These are phyloP conservation scores for Xanthoconium stramineum DNA, from an alignment of 768 basidiomycete species.

Conservation along the genomic window DNA sequence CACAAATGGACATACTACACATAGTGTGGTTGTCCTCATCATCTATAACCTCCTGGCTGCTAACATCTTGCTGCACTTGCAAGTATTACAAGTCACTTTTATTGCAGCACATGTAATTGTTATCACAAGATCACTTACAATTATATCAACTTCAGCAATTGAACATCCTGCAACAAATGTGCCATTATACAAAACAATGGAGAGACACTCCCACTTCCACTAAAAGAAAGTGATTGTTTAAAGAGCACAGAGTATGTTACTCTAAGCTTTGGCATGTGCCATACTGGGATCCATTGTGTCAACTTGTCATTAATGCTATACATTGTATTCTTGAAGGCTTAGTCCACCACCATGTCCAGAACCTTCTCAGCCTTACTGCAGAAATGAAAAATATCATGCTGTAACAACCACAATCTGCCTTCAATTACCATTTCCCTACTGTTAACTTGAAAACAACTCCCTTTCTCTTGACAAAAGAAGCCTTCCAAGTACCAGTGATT, in stretches of 20 bases:
- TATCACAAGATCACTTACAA: slow-evolving; percentile 11
- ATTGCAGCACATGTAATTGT: slow-evolving; percentile 32
- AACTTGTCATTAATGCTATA: slow-evolving; percentile 26
- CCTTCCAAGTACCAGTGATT: no score
- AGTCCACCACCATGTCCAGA: background rate
- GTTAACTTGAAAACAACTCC: no score
- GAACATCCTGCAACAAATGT: slow-evolving; percentile 9
- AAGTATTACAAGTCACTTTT: slow-evolving; percentile 18
- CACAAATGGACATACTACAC: slow-evolving; percentile 17
- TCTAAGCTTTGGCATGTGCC: slow-evolving; percentile 22
- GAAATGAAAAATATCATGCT: no score
- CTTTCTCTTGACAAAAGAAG: no score
- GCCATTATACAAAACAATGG: background rate
- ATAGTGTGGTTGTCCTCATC: slow-evolving; percentile 26
- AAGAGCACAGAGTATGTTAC: slow-evolving; percentile 11
- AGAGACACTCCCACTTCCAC: background rate
- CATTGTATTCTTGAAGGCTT: slow-evolving; percentile 22
- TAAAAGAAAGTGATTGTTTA: background rate
- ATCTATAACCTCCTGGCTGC: slow-evolving; percentile 39
- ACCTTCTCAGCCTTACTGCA: background rate
- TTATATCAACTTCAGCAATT: slow-evolving; percentile 8
- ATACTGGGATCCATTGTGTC: slow-evolving; percentile 23
- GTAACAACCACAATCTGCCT: no score
- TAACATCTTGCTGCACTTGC: slow-evolving; percentile 20
- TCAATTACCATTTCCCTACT: no score